Evolutionary conservation across 768 basidiomycete species (phyloP).

Genomic region (Pleurotus djamor): DNA sequence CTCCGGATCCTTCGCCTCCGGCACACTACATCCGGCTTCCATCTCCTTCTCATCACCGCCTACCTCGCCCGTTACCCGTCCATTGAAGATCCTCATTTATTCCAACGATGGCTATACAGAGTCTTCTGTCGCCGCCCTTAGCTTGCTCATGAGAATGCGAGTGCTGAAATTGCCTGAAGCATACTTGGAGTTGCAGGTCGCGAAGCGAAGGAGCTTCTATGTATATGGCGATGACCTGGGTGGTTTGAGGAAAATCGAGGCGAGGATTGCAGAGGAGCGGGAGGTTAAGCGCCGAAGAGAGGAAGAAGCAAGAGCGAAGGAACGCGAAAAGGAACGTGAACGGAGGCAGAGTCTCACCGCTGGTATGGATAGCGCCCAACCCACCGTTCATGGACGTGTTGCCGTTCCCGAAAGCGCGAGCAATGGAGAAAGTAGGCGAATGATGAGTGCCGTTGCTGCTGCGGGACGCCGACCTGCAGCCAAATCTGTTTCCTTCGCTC

Average conservation of each 20-base stretch:
- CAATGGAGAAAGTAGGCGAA: slow-evolving; percentile 23
- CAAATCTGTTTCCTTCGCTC: slow-evolving; percentile 48
- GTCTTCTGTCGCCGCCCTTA: slow-evolving; percentile 83
- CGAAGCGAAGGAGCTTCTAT: slow-evolving; percentile 82
- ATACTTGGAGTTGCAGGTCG: slow-evolving; percentile 87
- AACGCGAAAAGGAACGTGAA: slow-evolving; percentile 20
- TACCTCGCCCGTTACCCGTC: slow-evolving; percentile 35
- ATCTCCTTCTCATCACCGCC: slow-evolving; percentile 16
- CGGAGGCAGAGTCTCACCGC: slow-evolving; percentile 12
- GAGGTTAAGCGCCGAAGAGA: slow-evolving; percentile 32
- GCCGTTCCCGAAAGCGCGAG: slow-evolving; percentile 21
- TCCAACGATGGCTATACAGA: slow-evolving; percentile 93
- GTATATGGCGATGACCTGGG: slow-evolving; percentile 84
- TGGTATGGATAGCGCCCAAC: no score
- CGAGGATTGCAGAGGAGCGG: slow-evolving; percentile 36
- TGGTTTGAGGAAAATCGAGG: slow-evolving; percentile 71
- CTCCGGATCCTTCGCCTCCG: background rate
- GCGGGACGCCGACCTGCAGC: slow-evolving; percentile 38
- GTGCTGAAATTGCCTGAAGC: slow-evolving; percentile 78
- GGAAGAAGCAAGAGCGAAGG: slow-evolving; percentile 26
- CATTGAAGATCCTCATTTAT: slow-evolving; percentile 76
- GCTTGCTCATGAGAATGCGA: slow-evolving; percentile 79
- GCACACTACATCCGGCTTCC: slow-evolving; percentile 18
- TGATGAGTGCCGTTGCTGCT: slow-evolving; percentile 14
- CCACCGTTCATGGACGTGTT: background rate